Percentiles rank a stretch among this genome's conserved stretches.
Conservation (phyloP, 305 asterid genomes). For the Ajuga reptans region DNA sequence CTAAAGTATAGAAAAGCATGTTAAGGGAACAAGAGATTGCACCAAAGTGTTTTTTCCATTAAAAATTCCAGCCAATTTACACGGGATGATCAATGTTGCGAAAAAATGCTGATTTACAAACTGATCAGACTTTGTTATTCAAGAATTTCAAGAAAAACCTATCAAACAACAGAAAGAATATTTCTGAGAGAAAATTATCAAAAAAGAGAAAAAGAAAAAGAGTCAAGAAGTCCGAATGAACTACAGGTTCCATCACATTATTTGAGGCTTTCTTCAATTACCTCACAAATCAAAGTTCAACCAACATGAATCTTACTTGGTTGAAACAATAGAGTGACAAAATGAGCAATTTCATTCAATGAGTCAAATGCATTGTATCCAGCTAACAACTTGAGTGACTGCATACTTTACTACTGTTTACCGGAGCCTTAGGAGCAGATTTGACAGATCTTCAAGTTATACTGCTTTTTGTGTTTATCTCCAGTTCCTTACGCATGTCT, state of each 20-base stretch:
- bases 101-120: not conserved
- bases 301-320: not conserved
- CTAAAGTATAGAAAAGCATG: conserved; percentile 17
- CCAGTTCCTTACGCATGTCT: not conserved
- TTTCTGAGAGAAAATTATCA: not conserved
- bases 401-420: not conserved
- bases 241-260: not conserved
- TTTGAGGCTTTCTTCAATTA: not conserved
- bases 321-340: not conserved
- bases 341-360: not conserved
- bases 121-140: not conserved
- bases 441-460: not conserved
- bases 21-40: conserved; percentile 3
- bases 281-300: not conserved
- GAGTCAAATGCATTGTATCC: not conserved
- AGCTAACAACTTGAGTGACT: conserved; percentile 13
- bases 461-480: not conserved
- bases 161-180: not conserved
- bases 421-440: not conserved
- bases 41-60: not conserved
- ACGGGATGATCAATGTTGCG: conserved; percentile 6
- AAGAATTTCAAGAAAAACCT: not conserved
- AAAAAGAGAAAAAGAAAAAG: not conserved
- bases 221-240: not conserved
- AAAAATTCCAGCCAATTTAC: not conserved